Conservation (phyloP, 1,284 basidiomycete genomes). For the Cystobasidiaceae sp. region DNA sequence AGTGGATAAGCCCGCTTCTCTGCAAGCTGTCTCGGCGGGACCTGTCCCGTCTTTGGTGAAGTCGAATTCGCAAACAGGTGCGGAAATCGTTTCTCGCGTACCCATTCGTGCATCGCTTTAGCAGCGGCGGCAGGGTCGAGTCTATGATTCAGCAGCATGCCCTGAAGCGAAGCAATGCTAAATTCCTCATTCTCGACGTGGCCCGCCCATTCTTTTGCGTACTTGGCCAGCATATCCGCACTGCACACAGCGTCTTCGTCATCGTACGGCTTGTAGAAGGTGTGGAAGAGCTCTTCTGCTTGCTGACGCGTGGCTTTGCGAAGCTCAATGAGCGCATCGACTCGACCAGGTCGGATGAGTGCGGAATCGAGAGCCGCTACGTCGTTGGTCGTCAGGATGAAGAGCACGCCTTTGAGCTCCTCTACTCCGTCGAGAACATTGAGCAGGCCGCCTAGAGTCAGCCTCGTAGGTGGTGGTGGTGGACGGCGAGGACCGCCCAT, state of each 20-base stretch:
- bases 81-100: constrained; percentile 42
- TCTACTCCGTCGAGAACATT: constrained; percentile 12
- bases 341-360: constrained; percentile 55
- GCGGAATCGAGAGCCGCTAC: constrained; percentile 63
- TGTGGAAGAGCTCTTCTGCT: constrained; percentile 18
- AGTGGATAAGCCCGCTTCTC: not conserved
- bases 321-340: not conserved
- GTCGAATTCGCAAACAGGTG: not conserved
- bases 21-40: not conserved
- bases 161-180: constrained; percentile 68
- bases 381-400: constrained; percentile 56
- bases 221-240: not conserved
- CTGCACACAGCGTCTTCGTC: not conserved
- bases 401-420: not conserved
- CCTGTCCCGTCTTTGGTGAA: not conserved
- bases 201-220: constrained; percentile 57
- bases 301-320: not conserved
- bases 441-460: constrained; percentile 3
- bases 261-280: constrained; percentile 41
- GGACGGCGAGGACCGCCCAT: no score
- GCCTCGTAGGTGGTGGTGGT: no score
- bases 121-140: constrained; percentile 58
- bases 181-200: constrained; percentile 60
- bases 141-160: constrained; percentile 65
- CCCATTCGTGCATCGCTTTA: constrained; percentile 62